Percentiles rank a stretch among this genome's conserved stretches.
Conservation (phyloP, 306 rosid genomes). For the Vigna trinervia region DNA sequence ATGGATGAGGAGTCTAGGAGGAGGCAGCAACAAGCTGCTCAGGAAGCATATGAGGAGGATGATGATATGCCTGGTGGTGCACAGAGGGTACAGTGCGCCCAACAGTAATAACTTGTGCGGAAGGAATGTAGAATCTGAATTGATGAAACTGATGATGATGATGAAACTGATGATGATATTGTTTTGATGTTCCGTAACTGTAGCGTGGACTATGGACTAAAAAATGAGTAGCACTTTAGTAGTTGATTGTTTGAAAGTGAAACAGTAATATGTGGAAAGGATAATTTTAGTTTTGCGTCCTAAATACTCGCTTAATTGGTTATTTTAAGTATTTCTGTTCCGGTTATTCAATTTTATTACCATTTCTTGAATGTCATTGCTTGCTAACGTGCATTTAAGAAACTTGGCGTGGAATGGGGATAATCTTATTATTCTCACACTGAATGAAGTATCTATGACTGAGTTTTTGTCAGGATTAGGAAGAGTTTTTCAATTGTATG, state of each 20-base stretch:
- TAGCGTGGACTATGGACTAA: slow-evolving; percentile 24
- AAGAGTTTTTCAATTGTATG: no score
- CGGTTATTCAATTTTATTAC: neutral
- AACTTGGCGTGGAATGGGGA: no score
- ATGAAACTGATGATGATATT: neutral
- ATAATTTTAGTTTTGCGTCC: slow-evolving; percentile 29
- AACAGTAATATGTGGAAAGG: slow-evolving; percentile 31
- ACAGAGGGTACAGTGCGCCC: slow-evolving; percentile 97
- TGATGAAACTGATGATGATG: neutral
- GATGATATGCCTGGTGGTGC: slow-evolving; percentile 92
- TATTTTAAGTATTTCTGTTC: neutral
- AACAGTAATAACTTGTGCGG: slow-evolving; percentile 56
- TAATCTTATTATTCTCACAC: no score
- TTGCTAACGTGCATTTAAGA: neutral
- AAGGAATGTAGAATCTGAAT: slow-evolving; percentile 6
- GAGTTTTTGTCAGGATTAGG: no score
- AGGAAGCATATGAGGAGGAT: slow-evolving; percentile 86
- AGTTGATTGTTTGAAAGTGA: neutral
- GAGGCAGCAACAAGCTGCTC: slow-evolving; percentile 72
- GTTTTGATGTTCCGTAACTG: slow-evolving; percentile 24
- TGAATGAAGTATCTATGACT: no score
- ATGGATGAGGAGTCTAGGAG: slow-evolving; percentile 87
- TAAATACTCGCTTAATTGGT: slow-evolving; percentile 5
- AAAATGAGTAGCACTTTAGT: neutral
- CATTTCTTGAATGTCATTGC: neutral